phyloP scores from a whole-genome alignment of 2,329 filamentous ascomycete species.

The Aspergillus ochraceus region DNA sequence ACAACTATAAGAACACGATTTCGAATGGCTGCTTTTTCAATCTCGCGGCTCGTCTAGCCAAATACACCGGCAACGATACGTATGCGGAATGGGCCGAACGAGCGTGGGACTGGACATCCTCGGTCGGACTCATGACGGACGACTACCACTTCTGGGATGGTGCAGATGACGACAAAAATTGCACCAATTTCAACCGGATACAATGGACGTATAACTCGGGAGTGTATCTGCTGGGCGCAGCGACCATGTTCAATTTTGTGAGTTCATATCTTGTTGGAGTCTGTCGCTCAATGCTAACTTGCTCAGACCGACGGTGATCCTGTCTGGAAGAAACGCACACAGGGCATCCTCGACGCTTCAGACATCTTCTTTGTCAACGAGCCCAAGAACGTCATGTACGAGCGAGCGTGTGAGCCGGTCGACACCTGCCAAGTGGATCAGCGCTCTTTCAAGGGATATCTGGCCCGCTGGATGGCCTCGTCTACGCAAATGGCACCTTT shows the following conservation, averaged over 20 bases:
- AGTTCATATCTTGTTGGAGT: conserved; percentile 14
- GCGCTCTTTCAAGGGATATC: conserved; percentile 65
- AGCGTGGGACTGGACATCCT: conserved; percentile 58
- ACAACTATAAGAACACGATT: conserved; percentile 36
- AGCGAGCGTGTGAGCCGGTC: conserved; percentile 59
- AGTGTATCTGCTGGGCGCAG: conserved; percentile 56
- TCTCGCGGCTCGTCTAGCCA: conserved; percentile 30
- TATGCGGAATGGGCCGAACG: conserved; percentile 65
- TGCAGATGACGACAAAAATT: conserved; percentile 52
- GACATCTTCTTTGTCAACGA: conserved; percentile 53
- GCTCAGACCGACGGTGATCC: conserved; percentile 36
- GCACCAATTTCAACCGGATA: conserved; percentile 51
- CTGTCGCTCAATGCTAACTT: background rate
- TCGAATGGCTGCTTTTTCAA: conserved; percentile 36
- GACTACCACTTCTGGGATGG: conserved; percentile 58
- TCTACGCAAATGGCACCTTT: conserved; percentile 60
- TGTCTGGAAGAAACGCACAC: conserved; percentile 54
- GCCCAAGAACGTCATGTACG: conserved; percentile 53
- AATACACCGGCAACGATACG: conserved; percentile 32
- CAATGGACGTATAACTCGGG: conserved; percentile 61
- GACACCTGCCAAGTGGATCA: conserved; percentile 63
- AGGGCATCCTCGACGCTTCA: conserved; percentile 56
- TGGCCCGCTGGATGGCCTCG: conserved; percentile 60
- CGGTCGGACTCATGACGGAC: conserved; percentile 52
- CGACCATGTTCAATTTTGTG: conserved; percentile 57